Percentiles rank a stretch among this genome's conserved stretches.
Conservation (phyloP, 2,329 filamentous ascomycete genomes). For the Aspergillus brasiliensis region DNA sequence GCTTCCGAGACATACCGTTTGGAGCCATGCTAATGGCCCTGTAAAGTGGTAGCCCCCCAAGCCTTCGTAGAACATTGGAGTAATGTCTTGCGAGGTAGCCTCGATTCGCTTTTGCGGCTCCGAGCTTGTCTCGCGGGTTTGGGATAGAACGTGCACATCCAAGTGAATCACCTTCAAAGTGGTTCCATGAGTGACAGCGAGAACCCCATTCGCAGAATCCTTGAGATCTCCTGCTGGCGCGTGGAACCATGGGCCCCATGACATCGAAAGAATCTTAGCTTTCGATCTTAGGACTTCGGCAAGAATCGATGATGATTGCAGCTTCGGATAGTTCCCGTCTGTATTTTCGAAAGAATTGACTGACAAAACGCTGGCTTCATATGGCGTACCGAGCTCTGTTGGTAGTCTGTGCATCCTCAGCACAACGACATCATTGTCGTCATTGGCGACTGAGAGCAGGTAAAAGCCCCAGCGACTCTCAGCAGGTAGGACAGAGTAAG, state of each 20-base stretch:
- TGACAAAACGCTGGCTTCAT: slow-evolving; percentile 29
- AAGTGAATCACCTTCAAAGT: slow-evolving; percentile 32
- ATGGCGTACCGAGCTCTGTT: slow-evolving; percentile 16
- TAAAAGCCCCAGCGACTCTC: slow-evolving; percentile 16
- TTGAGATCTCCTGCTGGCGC: neutral
- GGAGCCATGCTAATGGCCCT: slow-evolving; percentile 37
- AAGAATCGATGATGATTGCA: slow-evolving; percentile 34
- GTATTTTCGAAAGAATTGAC: slow-evolving; percentile 21
- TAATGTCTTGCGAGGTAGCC: slow-evolving; percentile 19
- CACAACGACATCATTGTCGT: slow-evolving; percentile 40
- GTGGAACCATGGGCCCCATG: slow-evolving; percentile 38
- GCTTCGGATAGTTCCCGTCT: slow-evolving; percentile 14
- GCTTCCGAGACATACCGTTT: slow-evolving; percentile 27
- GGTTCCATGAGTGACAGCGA: slow-evolving; percentile 33
- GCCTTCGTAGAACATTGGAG: neutral
- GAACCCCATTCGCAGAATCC: slow-evolving; percentile 23
- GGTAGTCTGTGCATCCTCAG: slow-evolving; percentile 27
- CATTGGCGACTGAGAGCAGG: slow-evolving; percentile 41
- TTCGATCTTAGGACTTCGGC: slow-evolving; percentile 28
- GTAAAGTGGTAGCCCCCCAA: slow-evolving; percentile 25
- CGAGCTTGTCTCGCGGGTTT: neutral
- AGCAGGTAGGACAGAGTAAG: slow-evolving; percentile 23
- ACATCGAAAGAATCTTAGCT: slow-evolving; percentile 29
- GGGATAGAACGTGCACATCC: slow-evolving; percentile 16
- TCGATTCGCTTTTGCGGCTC: slow-evolving; percentile 10